Evolutionary conservation across 75 land plant species (phyloP), one percentile per base, ranked within the genome.

Genomic region (Pinus albicaulis): DNA sequence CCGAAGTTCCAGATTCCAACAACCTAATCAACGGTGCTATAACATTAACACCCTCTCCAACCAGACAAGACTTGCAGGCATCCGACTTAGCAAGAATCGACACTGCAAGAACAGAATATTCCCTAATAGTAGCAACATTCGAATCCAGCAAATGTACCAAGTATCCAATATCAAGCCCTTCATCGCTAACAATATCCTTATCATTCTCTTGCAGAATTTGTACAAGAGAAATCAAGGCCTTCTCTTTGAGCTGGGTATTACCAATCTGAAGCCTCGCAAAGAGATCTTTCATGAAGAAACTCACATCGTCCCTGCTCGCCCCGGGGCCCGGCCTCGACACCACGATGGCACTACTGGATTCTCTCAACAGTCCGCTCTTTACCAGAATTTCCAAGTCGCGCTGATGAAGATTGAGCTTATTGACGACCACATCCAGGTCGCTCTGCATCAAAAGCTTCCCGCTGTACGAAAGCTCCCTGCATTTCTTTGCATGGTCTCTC

Each of bases 401-500:
- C 17, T 87, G 56, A 76, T 92, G 90, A n/a, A 58, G 26, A 63
- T 89, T 90, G 34, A 95, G 77, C 62, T 82, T 89, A 16, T 79
- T 71, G 3, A 72, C 77, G 1, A 89, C 38, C 5, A 82, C 78
- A 65, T 95, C 93, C 44, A 95, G 76, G 65, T 92, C 86, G 66
- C 98, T 94, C 78, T 90, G 90, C 88, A 93, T 89, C 55, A 93
- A 82, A 3, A 94, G 89, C 85, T 95, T 95, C 44, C 98, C 98
- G 41, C 90, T 82, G 76, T 82, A 93, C 76, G 75, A 82, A 15
- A 90, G 65, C 4, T 80, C 86, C 25, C 86, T 76, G 76, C 93
- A 89, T 24, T 85, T 82, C 38, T 57, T 71, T 12, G 86, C 90
- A 6, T 87, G 84, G 25, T 74, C 82, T n/a, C 72, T 24, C 19